Percentiles rank a stretch among this genome's conserved stretches.
These are phyloP conservation scores for Nakazawaea laoshanensis DNA, from an alignment of 805 yeast genomes.

Conservation along the genomic window DNA sequence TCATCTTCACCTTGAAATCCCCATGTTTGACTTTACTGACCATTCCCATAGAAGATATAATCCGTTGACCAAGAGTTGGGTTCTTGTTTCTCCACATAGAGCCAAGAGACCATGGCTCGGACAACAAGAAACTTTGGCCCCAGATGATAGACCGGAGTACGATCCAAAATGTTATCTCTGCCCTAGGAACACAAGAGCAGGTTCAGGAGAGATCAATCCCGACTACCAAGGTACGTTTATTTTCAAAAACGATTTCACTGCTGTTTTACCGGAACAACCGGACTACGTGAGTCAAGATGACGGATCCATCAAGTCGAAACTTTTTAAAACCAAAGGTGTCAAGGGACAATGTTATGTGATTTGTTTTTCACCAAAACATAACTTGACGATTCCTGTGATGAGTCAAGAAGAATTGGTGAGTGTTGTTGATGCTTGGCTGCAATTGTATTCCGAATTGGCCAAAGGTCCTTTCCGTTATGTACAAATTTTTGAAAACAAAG, in stretches of 20 bases:
- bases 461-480: constrained; percentile 40
- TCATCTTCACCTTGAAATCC: background rate
- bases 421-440: constrained; percentile 58
- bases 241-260: constrained; percentile 64
- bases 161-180: constrained; percentile 66
- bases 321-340: constrained; percentile 50
- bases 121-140: constrained; percentile 44
- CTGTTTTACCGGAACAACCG: constrained; percentile 54
- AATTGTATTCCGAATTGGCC: constrained; percentile 36
- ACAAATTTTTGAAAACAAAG: constrained; percentile 73
- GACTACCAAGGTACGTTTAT: constrained; percentile 47
- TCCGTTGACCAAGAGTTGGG: constrained; percentile 61
- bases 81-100: constrained; percentile 69
- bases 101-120: constrained; percentile 81
- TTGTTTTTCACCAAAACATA: constrained; percentile 66
- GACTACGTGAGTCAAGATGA: constrained; percentile 20
- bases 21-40: constrained; percentile 27
- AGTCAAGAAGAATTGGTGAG: constrained; percentile 26
- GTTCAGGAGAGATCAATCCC: constrained; percentile 49
- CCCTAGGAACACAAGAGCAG: constrained; percentile 60
- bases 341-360: constrained; percentile 64
- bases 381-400: constrained; percentile 61
- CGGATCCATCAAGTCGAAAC: constrained; percentile 26
- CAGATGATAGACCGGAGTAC: constrained; percentile 37
- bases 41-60: constrained; percentile 64